Base-by-base conservation (phyloP, 768 basidiomycete species). In the Udeniomyces megalosporus region DNA sequence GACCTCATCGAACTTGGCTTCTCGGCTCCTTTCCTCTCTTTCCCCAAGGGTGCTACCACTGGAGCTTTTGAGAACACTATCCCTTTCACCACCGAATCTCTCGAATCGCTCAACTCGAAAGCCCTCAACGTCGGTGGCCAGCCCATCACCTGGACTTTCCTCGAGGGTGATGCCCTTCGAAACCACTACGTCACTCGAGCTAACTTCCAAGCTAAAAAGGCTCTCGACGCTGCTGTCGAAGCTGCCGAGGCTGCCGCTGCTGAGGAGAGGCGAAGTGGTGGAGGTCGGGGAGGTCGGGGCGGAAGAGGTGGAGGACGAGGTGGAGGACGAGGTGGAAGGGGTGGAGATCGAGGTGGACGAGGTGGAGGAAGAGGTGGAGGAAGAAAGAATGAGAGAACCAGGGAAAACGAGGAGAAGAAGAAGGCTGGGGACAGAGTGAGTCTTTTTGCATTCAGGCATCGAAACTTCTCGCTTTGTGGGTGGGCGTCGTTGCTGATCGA, bases 291-390 rank as follows among this genome's bases (percentile, higher is more conserved):
- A n/a, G 38, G 67, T 32, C 38, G 68, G 0, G 65, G 61, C 12
- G 58, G 69, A 35, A 42, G 67, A 31, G 65, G 69, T 32, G 63
- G 66, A 14, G 68, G 66, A 24, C 57, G 64, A 6, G 60, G 66
- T 17, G 66, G 66, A 3, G 32, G 53, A 6, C 53, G 60, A 17
- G 31, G 54, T 15, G 54, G 54, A 26, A 70, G n/a, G 82, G 66
- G 61, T 92, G 74, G 72, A 96, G 95, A 1, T 83, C 68, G 3
- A 80, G 83, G 71, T 10, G 67, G 34, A 72, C 51, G 34, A 68
- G 70, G 34, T 64, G 66, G 6, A 67, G 71, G 51, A 64, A 67
- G 44, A 70, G 54, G 67, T 24, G 28, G 49, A 51, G 50, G 52
- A 34, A 52, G 53, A 26, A 26, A 28, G 17, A 32, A 53, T 7